Evolutionary conservation across 139 green algal species (phyloP).

Genomic region (Chloropicon primus): DNA sequence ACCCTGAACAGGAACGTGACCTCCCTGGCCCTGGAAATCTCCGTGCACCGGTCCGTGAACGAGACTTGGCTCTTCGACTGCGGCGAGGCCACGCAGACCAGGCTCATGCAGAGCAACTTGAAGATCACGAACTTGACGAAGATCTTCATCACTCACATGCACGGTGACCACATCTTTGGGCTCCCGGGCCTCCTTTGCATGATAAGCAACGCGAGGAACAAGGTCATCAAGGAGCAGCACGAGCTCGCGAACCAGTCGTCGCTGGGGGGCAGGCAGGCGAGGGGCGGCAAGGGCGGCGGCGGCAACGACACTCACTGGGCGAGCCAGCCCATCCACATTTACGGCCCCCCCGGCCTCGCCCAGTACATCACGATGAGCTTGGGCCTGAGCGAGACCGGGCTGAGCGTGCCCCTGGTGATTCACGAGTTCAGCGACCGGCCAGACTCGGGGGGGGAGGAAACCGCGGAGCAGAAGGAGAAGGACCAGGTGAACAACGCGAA

Average conservation of each 20-base stretch:
- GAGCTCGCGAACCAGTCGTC: not conserved
- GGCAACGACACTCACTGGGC: conserved; percentile 7
- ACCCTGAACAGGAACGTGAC: conserved; percentile 60
- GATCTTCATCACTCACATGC: conserved; percentile 87
- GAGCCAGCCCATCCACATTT: conserved; percentile 69
- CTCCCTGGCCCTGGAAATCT: conserved; percentile 40
- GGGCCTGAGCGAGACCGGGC: conserved; percentile 49
- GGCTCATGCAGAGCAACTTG: conserved; percentile 30
- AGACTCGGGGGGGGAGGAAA: too few relatives aligned
- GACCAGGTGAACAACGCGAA: not conserved
- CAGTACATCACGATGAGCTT: conserved; percentile 45
- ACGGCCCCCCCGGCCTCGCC: conserved; percentile 50
- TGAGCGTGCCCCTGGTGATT: conserved; percentile 59
- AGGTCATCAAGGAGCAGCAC: not conserved
- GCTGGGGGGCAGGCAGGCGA: not conserved
- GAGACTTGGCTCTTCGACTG: conserved; percentile 72
- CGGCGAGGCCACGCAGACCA: conserved; percentile 70
- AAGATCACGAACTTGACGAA: conserved; percentile 35
- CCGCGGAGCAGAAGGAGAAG: not conserved
- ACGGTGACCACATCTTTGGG: conserved; percentile 95
- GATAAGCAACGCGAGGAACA: conserved; percentile 30
- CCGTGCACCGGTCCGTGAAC: not conserved
- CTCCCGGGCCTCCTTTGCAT: conserved; percentile 60
- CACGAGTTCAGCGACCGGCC: conserved; percentile 39
- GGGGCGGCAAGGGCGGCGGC: too few relatives aligned